Percentiles rank a stretch among this genome's conserved stretches.
These are phyloP conservation scores for Naganishia onofrii DNA, from an alignment of 768 basidiomycete genomes.

Conservation along the genomic window DNA sequence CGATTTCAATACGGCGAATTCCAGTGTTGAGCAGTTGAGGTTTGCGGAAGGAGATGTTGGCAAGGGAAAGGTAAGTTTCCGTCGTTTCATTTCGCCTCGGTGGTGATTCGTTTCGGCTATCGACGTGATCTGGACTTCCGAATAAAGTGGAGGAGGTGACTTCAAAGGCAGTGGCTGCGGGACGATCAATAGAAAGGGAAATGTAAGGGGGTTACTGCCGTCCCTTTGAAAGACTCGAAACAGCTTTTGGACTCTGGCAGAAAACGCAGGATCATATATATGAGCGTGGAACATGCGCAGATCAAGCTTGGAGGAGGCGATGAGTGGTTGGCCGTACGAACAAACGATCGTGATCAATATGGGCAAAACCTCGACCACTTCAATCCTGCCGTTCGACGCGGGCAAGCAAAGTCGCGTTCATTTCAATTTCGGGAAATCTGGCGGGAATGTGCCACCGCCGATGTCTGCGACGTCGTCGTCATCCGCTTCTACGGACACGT, in stretches of 20 bases:
- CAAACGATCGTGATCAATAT: no score
- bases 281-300: background rate
- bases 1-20: conserved; percentile 47
- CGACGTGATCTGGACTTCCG: background rate
- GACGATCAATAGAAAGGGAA: background rate
- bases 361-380: background rate
- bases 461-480: background rate
- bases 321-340: no score
- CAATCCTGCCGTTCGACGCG: conserved; percentile 5
- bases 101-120: background rate
- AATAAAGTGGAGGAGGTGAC: background rate
- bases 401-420: background rate
- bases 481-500: background rate
- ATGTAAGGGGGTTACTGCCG: background rate
- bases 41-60: conserved; percentile 52
- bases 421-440: background rate
- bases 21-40: conserved; percentile 46
- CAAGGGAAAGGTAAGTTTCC: conserved; percentile 46
- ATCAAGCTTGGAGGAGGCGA: no score
- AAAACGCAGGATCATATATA: background rate
- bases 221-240: background rate
- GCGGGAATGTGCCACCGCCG: background rate
- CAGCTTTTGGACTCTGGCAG: background rate
- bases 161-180: background rate
- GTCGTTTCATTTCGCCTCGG: background rate